Percentiles rank a stretch among this genome's conserved stretches.
Evolutionary conservation across 345 rosid species (phyloP).

Genomic region (thale cress (Arabidopsis thaliana)): TAIR10.1 NC_003074.8:1743001-1743500

Average conservation of each 20-base stretch:
- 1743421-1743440: constrained; percentile 35
- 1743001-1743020: constrained; percentile 9
- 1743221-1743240: background rate
- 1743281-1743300: background rate
- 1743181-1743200: background rate
- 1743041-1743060: constrained; percentile 31
- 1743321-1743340: background rate
- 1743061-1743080: constrained; percentile 38
- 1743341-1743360: background rate
- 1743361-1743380: constrained; percentile 1
- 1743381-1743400: background rate
- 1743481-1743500: background rate
- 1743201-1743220: background rate
- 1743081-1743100: constrained; percentile 36
- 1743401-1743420: background rate
- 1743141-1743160: constrained; percentile 32
- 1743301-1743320: background rate
- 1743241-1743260: background rate
- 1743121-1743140: constrained; percentile 3
- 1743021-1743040: constrained; percentile 22
- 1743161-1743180: background rate
- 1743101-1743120: constrained; percentile 38
- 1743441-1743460: constrained; percentile 5
- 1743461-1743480: constrained; percentile 10
- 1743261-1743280: background rate